A percentile compares a stretch with the other conserved stretches of the same genome.
Conservation (phyloP, 2,329 filamentous ascomycete species). For the Arthrinium phaeospermum region DNA sequence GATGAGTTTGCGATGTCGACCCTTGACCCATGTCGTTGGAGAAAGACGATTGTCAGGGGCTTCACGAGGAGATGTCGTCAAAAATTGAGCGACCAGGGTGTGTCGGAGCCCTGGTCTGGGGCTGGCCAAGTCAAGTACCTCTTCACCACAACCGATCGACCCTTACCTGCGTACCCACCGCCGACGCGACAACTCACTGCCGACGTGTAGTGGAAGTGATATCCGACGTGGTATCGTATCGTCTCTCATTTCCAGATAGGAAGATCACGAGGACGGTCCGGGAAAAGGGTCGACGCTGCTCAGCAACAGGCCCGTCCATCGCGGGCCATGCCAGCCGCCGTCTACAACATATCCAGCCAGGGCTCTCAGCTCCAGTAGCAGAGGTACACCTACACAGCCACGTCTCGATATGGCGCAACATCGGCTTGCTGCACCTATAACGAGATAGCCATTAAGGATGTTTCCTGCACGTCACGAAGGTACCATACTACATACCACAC, state of each 20-base stretch:
- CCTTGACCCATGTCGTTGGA: conserved; percentile 49
- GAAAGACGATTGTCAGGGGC: conserved; percentile 23
- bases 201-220: conserved; percentile 9
- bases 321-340: not conserved
- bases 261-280: not conserved
- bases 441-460: not conserved
- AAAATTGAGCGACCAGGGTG: conserved; percentile 34
- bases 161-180: conserved; percentile 5
- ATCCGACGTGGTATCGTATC: conserved; percentile 9
- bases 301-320: not conserved
- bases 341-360: not conserved
- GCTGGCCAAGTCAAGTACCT: conserved; percentile 28
- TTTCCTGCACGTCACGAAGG: conserved; percentile 14
- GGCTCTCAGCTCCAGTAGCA: not conserved
- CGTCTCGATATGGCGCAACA: not conserved
- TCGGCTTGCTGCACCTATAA: not conserved
- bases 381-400: not conserved
- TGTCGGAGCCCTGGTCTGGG: conserved; percentile 34
- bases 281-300: not conserved
- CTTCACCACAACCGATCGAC: not conserved
- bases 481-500: not conserved
- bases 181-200: conserved; percentile 13
- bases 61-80: conserved; percentile 26
- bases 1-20: conserved; percentile 33
- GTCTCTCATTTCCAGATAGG: conserved; percentile 5